These are phyloP conservation scores for Bimuria novae-zelandiae DNA, from an alignment of 2,329 filamentous ascomycete species.

Conservation along the genomic window DNA sequence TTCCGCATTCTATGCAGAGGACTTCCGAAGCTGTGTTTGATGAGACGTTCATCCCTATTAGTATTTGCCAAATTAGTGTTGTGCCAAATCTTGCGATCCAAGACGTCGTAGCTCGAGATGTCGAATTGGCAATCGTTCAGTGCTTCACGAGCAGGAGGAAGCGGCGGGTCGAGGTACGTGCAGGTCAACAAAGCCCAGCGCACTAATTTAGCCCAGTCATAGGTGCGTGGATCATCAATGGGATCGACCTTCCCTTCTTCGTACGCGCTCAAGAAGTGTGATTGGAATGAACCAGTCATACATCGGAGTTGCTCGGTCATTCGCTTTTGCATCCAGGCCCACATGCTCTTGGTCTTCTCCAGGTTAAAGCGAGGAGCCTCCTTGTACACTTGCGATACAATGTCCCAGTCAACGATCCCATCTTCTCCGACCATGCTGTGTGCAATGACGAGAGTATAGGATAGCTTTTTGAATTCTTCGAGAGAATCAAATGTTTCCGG, in stretches of 20 bases:
- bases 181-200: conserved; percentile 65
- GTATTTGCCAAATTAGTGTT: conserved; percentile 29
- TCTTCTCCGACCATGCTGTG: conserved; percentile 43
- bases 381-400: conserved; percentile 47
- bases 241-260: conserved; percentile 63
- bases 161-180: conserved; percentile 29
- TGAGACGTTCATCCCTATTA: conserved; percentile 28
- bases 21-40: conserved; percentile 28
- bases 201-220: conserved; percentile 71
- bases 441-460: conserved; percentile 36
- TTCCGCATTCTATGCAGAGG: conserved; percentile 26
- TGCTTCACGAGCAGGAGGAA: conserved; percentile 26
- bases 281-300: conserved; percentile 67
- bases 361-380: conserved; percentile 43
- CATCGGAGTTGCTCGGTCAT: conserved; percentile 56
- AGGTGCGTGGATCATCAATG: conserved; percentile 65
- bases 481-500: conserved; percentile 22
- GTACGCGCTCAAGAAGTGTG: conserved; percentile 69
- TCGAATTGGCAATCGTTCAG: conserved; percentile 31
- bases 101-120: conserved; percentile 31
- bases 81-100: conserved; percentile 34
- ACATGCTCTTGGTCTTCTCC: conserved; percentile 42
- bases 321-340: conserved; percentile 42
- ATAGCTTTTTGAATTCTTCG: conserved; percentile 38
- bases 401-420: conserved; percentile 47